phyloP scores from a whole-genome alignment of 176 grass and related monocot species.

The Cenchrus purpureus region DNA sequence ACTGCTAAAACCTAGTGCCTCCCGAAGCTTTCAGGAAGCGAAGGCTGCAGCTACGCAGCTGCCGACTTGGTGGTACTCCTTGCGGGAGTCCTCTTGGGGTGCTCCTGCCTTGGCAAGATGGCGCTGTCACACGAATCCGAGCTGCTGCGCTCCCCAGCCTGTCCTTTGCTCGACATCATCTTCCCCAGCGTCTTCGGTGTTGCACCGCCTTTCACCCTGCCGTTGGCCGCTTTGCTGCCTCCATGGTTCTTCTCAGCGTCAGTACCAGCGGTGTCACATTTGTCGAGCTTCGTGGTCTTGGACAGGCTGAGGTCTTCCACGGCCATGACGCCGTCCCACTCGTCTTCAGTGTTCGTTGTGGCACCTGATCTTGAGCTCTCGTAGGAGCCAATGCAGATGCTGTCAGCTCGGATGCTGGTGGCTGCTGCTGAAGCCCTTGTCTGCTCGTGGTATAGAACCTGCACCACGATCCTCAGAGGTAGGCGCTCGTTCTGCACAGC shows the following conservation, averaged over 20 bases:
- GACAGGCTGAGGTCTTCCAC: constrained; percentile 56
- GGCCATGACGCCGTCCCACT: constrained; percentile 63
- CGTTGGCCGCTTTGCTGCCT: constrained; percentile 36
- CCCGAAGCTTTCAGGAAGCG: background rate
- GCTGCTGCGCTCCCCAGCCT: constrained; percentile 62
- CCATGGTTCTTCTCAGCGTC: constrained; percentile 32
- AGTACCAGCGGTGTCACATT: background rate
- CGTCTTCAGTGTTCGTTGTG: constrained; percentile 93
- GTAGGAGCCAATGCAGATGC: constrained; percentile 68
- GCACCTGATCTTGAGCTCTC: constrained; percentile 88
- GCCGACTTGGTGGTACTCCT: constrained; percentile 51
- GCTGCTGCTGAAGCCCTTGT: constrained; percentile 62
- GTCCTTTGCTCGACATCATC: constrained; percentile 62
- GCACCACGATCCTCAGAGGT: constrained; percentile 81
- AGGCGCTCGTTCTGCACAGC: constrained; percentile 95
- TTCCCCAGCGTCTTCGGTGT: constrained; percentile 64
- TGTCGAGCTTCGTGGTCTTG: constrained; percentile 47
- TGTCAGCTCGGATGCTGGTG: constrained; percentile 60
- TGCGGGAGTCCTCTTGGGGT: constrained; percentile 55
- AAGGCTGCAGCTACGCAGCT: constrained; percentile 38
- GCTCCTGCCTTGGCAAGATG: constrained; percentile 50
- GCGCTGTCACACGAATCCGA: constrained; percentile 80
- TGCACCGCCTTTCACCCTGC: constrained; percentile 51
- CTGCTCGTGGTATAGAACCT: constrained; percentile 91
- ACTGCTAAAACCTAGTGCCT: constrained; percentile 45